Percentiles rank a stretch among this genome's conserved stretches.
Evolutionary conservation across 768 basidiomycete genomes (phyloP).

Genomic region (Leccinum ochraceum): DNA sequence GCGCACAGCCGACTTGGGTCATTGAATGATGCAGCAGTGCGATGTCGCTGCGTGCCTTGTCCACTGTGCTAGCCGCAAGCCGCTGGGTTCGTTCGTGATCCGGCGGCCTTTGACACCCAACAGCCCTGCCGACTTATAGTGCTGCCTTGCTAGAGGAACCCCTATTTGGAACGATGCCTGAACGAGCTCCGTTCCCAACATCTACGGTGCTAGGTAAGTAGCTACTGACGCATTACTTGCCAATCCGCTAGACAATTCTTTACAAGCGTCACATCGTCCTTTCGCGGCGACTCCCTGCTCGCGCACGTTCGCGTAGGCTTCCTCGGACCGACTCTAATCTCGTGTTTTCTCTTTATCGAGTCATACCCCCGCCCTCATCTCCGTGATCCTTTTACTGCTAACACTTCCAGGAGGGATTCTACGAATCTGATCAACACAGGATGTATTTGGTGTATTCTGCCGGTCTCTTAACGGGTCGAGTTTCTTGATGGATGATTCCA

Average conservation of each 20-base stretch:
- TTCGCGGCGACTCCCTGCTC: neutral
- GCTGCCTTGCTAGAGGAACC: neutral
- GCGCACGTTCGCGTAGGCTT: conserved; percentile 6
- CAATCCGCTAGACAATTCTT: neutral
- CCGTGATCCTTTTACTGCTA: neutral
- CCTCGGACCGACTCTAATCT: neutral
- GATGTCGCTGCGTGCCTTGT: neutral
- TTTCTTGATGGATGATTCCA: neutral
- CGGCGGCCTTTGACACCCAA: neutral
- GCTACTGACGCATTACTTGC: neutral
- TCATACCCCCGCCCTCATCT: neutral
- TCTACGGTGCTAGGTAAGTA: no score
- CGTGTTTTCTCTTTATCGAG: neutral
- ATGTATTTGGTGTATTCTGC: neutral
- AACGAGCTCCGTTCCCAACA: neutral
- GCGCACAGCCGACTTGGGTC: neutral
- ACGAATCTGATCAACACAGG: no score
- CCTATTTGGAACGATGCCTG: neutral
- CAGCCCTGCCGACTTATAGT: neutral
- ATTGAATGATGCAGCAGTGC: neutral
- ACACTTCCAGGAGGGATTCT: neutral
- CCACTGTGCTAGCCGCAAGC: neutral
- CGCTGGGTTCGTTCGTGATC: neutral
- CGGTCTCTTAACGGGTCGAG: neutral
- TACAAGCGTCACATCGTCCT: neutral